Evolutionary conservation across 2,329 filamentous ascomycete genomes (phyloP).

Genomic region (Xylaria multiplex): DNA sequence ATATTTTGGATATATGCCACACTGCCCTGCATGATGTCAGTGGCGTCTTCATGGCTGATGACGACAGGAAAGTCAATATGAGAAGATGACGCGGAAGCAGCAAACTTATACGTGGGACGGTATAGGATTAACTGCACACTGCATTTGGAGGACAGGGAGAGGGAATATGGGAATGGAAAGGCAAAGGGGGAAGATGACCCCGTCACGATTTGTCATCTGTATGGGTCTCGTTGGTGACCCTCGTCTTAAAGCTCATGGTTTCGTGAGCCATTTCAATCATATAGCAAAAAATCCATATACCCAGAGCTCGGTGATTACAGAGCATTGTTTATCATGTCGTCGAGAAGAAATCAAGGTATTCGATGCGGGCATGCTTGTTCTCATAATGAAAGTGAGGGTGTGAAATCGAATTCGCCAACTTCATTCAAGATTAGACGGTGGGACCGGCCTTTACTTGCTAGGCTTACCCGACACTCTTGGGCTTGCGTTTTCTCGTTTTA

Average conservation of each 20-base stretch:
- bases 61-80: conserved; percentile 7
- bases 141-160: neutral
- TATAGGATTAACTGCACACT: conserved; percentile 2
- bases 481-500: neutral
- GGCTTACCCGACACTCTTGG: neutral
- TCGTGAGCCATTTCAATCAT: conserved; percentile 7
- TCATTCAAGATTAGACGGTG: neutral
- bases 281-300: conserved; percentile 13
- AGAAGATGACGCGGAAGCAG: conserved; percentile 2
- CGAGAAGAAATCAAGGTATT: neutral
- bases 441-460: neutral
- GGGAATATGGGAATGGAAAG: neutral
- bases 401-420: neutral
- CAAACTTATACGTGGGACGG: neutral
- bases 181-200: conserved; percentile 2
- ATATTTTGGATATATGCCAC: conserved; percentile 23
- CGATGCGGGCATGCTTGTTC: neutral
- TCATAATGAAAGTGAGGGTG: neutral
- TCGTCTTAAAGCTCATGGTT: conserved; percentile 8
- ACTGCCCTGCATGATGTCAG: conserved; percentile 14
- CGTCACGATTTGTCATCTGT: conserved; percentile 10
- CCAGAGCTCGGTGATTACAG: neutral
- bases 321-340: neutral
- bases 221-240: conserved; percentile 13
- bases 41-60: conserved; percentile 22